Evolutionary conservation across 1,139 yeast species (phyloP).

Genomic region (Debaryomyces fabryi): DNA sequence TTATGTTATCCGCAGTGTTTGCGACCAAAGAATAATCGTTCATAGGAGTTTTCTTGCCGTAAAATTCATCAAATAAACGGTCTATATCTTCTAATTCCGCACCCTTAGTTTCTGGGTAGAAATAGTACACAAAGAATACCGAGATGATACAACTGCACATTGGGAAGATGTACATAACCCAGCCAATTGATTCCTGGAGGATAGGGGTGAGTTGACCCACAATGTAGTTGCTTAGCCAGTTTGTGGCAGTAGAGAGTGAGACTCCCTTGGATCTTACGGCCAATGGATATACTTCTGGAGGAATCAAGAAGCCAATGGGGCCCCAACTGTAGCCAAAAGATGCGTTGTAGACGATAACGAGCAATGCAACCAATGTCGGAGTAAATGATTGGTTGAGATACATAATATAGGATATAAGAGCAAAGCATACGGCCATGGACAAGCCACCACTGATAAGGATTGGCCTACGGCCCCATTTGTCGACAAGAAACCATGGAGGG

Average conservation of each 20-base stretch:
- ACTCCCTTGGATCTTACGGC: conserved; percentile 59
- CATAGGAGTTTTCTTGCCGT: conserved; percentile 20
- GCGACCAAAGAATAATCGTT: conserved; percentile 21
- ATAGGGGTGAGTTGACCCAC: conserved; percentile 60
- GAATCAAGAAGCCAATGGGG: conserved; percentile 56
- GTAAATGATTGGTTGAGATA: conserved; percentile 40
- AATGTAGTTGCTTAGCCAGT: conserved; percentile 57
- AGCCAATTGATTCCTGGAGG: conserved; percentile 47
- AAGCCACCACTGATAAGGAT: conserved; percentile 52
- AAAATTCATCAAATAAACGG: conserved; percentile 65
- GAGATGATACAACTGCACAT: conserved; percentile 50
- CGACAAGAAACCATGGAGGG: conserved; percentile 59
- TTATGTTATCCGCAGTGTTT: conserved; percentile 6
- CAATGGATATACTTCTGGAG: conserved; percentile 57
- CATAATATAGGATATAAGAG: conserved; percentile 44
- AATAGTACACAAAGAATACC: conserved; percentile 55
- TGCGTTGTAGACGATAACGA: conserved; percentile 55
- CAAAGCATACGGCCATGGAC: conserved; percentile 48
- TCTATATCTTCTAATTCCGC: conserved; percentile 89
- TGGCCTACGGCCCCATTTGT: conserved; percentile 57
- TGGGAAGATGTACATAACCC: conserved; percentile 55
- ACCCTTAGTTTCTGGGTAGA: conserved; percentile 91
- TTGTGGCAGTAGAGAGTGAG: conserved; percentile 55
- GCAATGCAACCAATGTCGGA: conserved; percentile 48
- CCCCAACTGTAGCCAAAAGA: conserved; percentile 62